These are phyloP conservation scores for Kodamaea laetipori DNA, from an alignment of 805 yeast species.

Conservation along the genomic window DNA sequence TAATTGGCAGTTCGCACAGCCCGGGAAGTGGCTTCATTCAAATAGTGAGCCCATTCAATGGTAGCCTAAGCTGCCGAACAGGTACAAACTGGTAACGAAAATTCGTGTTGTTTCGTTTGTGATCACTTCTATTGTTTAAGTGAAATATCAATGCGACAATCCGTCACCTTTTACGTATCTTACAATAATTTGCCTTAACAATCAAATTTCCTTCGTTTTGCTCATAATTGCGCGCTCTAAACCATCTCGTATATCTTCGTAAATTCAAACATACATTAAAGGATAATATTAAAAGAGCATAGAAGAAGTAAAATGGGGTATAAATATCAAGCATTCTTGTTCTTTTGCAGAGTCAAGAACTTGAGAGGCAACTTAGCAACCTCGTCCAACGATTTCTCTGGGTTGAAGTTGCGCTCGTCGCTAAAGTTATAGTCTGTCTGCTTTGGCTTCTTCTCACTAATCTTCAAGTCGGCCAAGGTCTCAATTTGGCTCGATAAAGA, in stretches of 20 bases:
- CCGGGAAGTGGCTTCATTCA: no score
- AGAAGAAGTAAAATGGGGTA: not conserved
- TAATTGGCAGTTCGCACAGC: no score
- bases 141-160: no score
- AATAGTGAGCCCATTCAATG: no score
- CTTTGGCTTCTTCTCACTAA: conserved; percentile 10
- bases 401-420: conserved; percentile 22
- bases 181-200: no score
- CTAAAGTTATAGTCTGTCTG: conserved; percentile 11
- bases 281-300: not conserved
- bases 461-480: conserved; percentile 8
- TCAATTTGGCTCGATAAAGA: conserved; percentile 12
- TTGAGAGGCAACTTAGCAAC: conserved; percentile 29
- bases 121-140: no score
- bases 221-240: no score
- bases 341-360: conserved; percentile 18
- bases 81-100: no score
- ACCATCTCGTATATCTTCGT: conserved; percentile 1
- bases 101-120: no score
- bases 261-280: not conserved
- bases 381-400: conserved; percentile 29
- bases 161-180: no score
- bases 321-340: not conserved
- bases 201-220: no score
- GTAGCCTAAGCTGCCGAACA: no score